phyloP scores from a whole-genome alignment of 2,329 filamentous ascomycete genomes.

The Cladosporium sp. region DNA sequence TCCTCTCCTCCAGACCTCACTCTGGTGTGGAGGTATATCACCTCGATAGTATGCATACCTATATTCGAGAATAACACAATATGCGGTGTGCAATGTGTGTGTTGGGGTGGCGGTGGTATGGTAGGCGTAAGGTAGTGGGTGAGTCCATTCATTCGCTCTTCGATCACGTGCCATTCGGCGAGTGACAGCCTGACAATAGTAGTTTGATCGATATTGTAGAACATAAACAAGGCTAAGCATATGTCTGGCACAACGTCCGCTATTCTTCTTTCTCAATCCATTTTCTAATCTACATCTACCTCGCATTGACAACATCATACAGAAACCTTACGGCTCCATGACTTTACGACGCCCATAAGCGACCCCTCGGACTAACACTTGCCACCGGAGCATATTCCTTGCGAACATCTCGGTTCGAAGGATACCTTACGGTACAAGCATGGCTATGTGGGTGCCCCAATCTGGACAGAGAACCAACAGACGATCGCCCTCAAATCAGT shows the following conservation, averaged over 20 bases:
- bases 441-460: background rate
- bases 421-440: background rate
- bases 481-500: background rate
- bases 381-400: background rate
- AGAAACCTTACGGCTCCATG: background rate
- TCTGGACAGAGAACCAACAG: background rate
- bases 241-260: background rate
- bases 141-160: background rate
- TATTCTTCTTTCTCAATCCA: background rate
- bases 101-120: background rate
- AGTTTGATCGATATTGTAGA: background rate
- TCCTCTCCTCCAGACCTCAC: slow-evolving; percentile 4
- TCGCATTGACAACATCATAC: background rate
- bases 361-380: background rate
- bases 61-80: background rate
- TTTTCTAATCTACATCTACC: background rate
- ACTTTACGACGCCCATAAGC: background rate
- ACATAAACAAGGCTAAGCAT: background rate
- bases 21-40: slow-evolving; percentile 1
- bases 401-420: background rate
- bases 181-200: background rate
- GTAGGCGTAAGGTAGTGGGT: background rate
- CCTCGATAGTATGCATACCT: background rate
- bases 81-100: background rate
- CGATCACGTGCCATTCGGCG: background rate